These are phyloP conservation scores for Strobilomyces confusus DNA, from an alignment of 768 basidiomycete species.

Conservation along the genomic window DNA sequence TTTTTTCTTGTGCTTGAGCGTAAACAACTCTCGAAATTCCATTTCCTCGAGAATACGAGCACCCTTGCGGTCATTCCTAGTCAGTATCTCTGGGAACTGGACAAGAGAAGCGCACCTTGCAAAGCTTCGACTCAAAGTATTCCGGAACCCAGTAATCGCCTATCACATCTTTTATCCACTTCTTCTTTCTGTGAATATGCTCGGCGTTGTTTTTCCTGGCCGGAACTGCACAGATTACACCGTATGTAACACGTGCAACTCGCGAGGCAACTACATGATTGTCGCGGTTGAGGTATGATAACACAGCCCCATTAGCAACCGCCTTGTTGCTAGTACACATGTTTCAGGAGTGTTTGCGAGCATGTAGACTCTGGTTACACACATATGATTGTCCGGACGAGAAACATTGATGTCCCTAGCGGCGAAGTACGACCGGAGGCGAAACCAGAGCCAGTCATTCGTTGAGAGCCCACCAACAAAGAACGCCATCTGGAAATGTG, in stretches of 20 bases:
- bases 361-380: not conserved
- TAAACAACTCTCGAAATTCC: not conserved
- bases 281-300: not conserved
- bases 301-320: conserved; percentile 8
- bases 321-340: conserved; percentile 4
- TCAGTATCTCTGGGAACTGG: not conserved
- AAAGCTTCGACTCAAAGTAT: not conserved
- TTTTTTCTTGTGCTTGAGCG: not conserved
- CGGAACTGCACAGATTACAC: not conserved
- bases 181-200: not conserved
- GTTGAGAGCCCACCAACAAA: conserved; percentile 11
- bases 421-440: conserved; percentile 8
- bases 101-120: not conserved
- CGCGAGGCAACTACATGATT: not conserved
- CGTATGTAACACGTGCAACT: not conserved
- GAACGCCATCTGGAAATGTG: conserved; percentile 7
- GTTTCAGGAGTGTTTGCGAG: not conserved
- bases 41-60: not conserved
- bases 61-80: not conserved
- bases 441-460: not conserved
- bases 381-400: not conserved
- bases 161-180: not conserved
- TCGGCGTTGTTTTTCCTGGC: not conserved
- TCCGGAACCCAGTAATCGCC: not conserved
- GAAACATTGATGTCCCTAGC: not conserved